Evolutionary conservation across 345 rosid species (phyloP).

Genomic region (Microthlaspi erraticum): DNA sequence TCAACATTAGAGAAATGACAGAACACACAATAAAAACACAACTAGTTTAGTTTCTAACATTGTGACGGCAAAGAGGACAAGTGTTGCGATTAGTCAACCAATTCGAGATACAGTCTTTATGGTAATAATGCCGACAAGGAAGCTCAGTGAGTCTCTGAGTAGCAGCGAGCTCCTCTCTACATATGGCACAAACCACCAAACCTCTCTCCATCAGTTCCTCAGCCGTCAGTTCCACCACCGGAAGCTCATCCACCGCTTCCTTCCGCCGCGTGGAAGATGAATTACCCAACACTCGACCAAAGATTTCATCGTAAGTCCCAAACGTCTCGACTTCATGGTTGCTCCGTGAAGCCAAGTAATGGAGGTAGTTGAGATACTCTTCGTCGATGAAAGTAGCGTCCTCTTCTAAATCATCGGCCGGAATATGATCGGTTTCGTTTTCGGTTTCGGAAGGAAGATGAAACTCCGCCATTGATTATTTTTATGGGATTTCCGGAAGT

Average conservation of each 20-base stretch:
- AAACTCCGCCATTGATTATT: constrained; percentile 36
- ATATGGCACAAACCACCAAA: constrained; percentile 30
- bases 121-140: constrained; percentile 41
- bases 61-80: constrained; percentile 40
- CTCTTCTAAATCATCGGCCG: constrained; percentile 6
- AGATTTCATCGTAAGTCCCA: constrained; percentile 35
- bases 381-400: constrained; percentile 7
- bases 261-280: neutral
- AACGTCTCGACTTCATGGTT: constrained; percentile 20
- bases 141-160: constrained; percentile 37
- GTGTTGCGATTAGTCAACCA: constrained; percentile 37
- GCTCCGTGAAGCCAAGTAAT: constrained; percentile 31
- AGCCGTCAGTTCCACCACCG: constrained; percentile 34
- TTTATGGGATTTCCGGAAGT: neutral
- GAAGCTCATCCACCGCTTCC: constrained; percentile 13
- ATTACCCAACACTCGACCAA: constrained; percentile 22
- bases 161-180: constrained; percentile 29
- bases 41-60: constrained; percentile 16
- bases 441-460: constrained; percentile 28
- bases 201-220: constrained; percentile 35
- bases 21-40: neutral
- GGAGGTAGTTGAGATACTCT: constrained; percentile 27
- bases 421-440: neutral
- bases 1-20: neutral
- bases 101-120: constrained; percentile 26